Evolutionary conservation across 2,329 filamentous ascomycete genomes (phyloP), one percentile per base, ranked within the genome.

Genomic region (Talaromyces sp.): DNA sequence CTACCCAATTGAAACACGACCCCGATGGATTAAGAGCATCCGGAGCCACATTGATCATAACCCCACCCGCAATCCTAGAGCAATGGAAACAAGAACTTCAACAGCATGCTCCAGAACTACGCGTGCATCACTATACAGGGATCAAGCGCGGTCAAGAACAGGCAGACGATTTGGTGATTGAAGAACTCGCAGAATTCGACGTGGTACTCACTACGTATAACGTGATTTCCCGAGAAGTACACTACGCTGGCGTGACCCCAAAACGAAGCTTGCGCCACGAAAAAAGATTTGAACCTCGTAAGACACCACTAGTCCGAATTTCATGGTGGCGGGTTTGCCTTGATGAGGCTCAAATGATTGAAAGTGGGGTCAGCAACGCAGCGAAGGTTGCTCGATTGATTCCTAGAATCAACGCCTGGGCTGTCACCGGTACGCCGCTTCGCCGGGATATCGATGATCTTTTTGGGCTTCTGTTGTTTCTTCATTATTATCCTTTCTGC

Each of bases 351-450:
- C 94, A 99, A 66, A 96, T 96, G 88, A 86, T 97, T 37, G 93
- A 97, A 68, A 93, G 85, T 60, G 91, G 91, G 30, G 86, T 95
- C 3, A 92, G 86, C 63, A 87, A 90, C 61, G 90, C 93, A 24
- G 92, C 94, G 1, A 84, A 81, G 42, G 86, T 97, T 13, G 91
- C 91, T 32, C 84, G 86, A 36, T 77, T 88, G 22, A 87, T 99
- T 55, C 91, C 93, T 40, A 83, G 94, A 24, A 75, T 89, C 58
- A 92, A 96, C 72, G 87, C 91, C 2, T 97, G 94, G 94, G 91
- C 88, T 13, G 86, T 99, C 36, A 93, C 91, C 0, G 94, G 91
- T 37, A 99, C 94, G 0, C 94, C 94, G 0, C 81, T 97, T 33
- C 88, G 89, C 60, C 90, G 91, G 60, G 83, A 91, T 56, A 82